Conservation (phyloP, 164 flowering plant genomes). For the Berberis thunbergii region DNA sequence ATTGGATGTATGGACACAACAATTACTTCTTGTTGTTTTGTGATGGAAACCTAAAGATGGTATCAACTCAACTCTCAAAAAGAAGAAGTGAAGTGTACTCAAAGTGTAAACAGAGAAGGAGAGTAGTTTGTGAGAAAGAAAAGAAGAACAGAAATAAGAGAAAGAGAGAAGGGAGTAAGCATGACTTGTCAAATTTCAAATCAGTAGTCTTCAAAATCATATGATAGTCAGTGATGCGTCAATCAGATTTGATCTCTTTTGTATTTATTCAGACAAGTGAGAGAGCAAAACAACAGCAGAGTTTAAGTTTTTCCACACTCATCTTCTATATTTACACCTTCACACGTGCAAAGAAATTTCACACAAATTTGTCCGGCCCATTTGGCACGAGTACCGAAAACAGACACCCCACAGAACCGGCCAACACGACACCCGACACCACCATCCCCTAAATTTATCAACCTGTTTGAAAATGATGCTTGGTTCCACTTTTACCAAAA, state of each 20-base stretch:
- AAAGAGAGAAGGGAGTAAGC: neutral
- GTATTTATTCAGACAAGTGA: conserved; percentile 6
- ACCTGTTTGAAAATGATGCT: too few species aligned
- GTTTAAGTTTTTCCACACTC: neutral
- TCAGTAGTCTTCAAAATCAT: conserved; percentile 11
- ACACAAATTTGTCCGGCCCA: neutral
- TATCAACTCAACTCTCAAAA: too few species aligned
- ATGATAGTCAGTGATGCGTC: conserved; percentile 17
- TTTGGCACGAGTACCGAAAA: conserved; percentile 15
- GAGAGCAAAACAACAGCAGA: conserved; percentile 17
- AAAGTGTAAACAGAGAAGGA: too few species aligned
- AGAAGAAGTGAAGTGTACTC: too few species aligned
- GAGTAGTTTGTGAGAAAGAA: too few species aligned
- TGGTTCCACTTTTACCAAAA: too few species aligned
- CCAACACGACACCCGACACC: conserved; percentile 21
- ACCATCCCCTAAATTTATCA: neutral
- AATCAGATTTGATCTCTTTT: conserved; percentile 1
- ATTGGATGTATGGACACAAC: too few species aligned
- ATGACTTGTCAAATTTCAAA: conserved; percentile 13
- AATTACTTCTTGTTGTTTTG: too few species aligned
- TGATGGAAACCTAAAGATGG: too few species aligned
- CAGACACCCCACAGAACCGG: conserved; percentile 18
- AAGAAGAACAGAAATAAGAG: neutral
- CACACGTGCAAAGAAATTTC: conserved; percentile 3
- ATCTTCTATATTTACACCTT: neutral